A percentile compares a stretch with the other conserved stretches of the same genome.
These are phyloP conservation scores for Flaveria floridana DNA, from an alignment of 140 eudicot genomes.

Conservation along the genomic window DNA sequence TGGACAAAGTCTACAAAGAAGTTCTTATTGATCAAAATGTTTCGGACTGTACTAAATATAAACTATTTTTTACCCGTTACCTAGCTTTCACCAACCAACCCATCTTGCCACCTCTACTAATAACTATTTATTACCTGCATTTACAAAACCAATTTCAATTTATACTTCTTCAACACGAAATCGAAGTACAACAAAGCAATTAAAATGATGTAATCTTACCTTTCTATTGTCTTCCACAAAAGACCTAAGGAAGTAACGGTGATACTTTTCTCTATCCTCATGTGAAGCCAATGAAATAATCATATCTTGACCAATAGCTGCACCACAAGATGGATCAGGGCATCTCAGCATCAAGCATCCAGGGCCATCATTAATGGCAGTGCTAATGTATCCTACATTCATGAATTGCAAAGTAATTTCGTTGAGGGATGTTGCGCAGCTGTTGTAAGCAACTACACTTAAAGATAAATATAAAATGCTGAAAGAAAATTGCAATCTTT, in stretches of 20 bases:
- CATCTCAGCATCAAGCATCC: slow-evolving; percentile 95
- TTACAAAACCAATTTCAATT: background rate
- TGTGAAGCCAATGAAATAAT: slow-evolving; percentile 48
- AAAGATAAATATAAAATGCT: too few relatives aligned
- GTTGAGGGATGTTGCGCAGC: background rate
- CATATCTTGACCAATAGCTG: slow-evolving; percentile 95
- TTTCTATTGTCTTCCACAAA: slow-evolving; percentile 90
- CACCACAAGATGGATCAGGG: slow-evolving; percentile 93
- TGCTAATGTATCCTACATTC: slow-evolving; percentile 66
- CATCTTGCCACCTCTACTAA: background rate
- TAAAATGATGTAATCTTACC: background rate
- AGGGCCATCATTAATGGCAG: slow-evolving; percentile 89
- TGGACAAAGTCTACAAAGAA: background rate
- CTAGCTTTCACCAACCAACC: background rate
- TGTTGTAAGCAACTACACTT: slow-evolving; percentile 6
- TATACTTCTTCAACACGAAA: background rate
- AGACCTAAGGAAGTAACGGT: slow-evolving; percentile 83
- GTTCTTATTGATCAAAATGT: background rate
- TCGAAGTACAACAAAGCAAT: background rate
- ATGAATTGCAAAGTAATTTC: slow-evolving; percentile 1
- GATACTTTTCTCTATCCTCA: slow-evolving; percentile 73
- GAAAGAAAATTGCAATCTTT: background rate
- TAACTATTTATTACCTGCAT: background rate
- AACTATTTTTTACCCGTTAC: background rate
- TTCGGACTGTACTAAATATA: background rate